Evolutionary conservation across 345 rosid species (phyloP), one percentile per base, ranked within the genome.

Genomic region (Euphorbia lathyris): DNA sequence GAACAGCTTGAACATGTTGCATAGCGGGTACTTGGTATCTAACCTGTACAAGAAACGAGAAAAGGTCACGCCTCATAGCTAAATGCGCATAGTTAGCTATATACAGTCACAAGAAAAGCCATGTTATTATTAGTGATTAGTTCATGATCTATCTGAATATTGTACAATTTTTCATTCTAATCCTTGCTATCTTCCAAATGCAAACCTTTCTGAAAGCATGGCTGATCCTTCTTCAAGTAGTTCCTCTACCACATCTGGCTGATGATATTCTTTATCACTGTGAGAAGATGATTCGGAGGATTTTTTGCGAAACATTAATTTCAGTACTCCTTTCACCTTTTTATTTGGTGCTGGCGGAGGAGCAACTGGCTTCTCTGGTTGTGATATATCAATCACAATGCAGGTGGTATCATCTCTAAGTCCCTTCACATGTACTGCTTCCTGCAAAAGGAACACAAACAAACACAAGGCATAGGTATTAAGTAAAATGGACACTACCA

Each of bases 401-500:
- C 97, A 96, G 66, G 99, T 92, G 53, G 99, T 96, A 77, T 96
- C 99, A 86, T 96, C 99, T 67, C 98, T 81, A 71, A 96, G 89
- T 72, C 99, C 99, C 79, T 90, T 92, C 50, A 74, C 63, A 59
- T 83, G 86, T 56, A 95, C 76, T 66, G 99, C 90, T 84, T 90
- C 99, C 99, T 96, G 85, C 68, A 66, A 56, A 78, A 66, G 32
- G 67, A 81, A 68, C 19, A 53, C 38, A 57, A 45, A 69, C 45
- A 72, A 58, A 56, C 45, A 59, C n/a, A 56, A 11, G 14, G 9
- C 52, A 42, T 19, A 57, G 29, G 61, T 12, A 52, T 79, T 14
- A 30, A 65, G 63, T 57, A n/a, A 65, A 40, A 43, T 3, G 3
- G 22, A 59, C 51, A 40, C 9, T 30, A 7, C 3, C 68, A 62